Percentiles rank a stretch among this genome's conserved stretches.
These are phyloP conservation scores for Aspergillus haitiensis DNA, from an alignment of 495 filamentous ascomycete species.

Conservation along the genomic window DNA sequence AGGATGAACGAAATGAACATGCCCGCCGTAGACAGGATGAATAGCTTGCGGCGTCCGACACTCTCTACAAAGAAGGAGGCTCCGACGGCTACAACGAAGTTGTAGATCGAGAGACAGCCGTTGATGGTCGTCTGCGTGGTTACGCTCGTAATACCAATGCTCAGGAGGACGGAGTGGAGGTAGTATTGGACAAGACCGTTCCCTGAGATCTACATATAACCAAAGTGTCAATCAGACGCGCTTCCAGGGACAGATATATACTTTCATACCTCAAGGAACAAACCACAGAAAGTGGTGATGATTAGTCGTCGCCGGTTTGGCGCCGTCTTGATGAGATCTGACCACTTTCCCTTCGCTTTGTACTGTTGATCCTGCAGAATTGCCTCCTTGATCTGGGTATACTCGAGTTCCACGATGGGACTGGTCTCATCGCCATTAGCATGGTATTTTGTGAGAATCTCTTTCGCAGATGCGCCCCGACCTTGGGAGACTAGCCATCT, in stretches of 20 bases:
- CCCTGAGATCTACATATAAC: slow-evolving; percentile 3
- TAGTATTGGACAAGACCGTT: slow-evolving; percentile 7
- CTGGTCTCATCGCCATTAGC: slow-evolving; percentile 1
- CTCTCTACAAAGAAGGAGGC: neutral
- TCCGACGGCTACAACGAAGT: neutral
- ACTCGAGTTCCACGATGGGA: slow-evolving; percentile 2
- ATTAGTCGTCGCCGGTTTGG: slow-evolving; percentile 5
- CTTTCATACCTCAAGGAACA: slow-evolving; percentile 5
- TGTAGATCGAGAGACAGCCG: slow-evolving; percentile 3
- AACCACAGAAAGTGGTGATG: slow-evolving; percentile 10
- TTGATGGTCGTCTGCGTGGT: slow-evolving; percentile 4
- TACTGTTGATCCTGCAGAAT: slow-evolving; percentile 4
- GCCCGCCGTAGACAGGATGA: slow-evolving; percentile 5
- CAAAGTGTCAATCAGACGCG: neutral
- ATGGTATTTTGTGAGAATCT: slow-evolving; percentile 8
- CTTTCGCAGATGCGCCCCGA: slow-evolving; percentile 2
- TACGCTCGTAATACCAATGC: slow-evolving; percentile 5
- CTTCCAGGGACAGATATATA: neutral
- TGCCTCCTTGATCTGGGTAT: slow-evolving; percentile 9
- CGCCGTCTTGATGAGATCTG: neutral
- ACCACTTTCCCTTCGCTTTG: slow-evolving; percentile 6
- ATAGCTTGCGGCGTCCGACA: slow-evolving; percentile 3
- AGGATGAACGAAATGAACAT: slow-evolving; percentile 4
- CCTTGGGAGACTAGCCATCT: slow-evolving; percentile 9
- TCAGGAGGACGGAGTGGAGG: neutral